Percentiles rank a stretch among this genome's conserved stretches.
Evolutionary conservation across 306 rosid genomes (phyloP).

Genomic region (Quercus aquifolioides): DNA sequence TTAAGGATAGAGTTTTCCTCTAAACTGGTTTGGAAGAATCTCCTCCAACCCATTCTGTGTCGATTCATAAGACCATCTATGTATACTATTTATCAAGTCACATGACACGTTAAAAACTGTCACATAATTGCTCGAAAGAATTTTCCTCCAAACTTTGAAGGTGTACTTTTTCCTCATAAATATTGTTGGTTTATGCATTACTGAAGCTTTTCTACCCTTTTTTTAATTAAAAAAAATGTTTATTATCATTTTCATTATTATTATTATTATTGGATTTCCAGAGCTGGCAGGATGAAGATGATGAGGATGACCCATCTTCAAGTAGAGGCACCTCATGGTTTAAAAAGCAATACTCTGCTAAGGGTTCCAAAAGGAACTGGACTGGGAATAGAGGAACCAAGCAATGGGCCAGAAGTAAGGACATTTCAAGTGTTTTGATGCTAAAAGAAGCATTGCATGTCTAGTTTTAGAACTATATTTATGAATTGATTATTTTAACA

Average conservation of each 20-base stretch:
- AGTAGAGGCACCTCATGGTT: conserved; percentile 47
- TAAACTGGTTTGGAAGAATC: no score
- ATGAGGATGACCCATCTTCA: conserved; percentile 41
- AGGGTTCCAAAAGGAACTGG: conserved; percentile 31
- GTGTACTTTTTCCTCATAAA: neutral
- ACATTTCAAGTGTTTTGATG: conserved; percentile 3
- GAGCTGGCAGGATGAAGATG: conserved; percentile 37
- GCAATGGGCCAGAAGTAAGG: conserved; percentile 39
- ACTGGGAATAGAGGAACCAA: conserved; percentile 22
- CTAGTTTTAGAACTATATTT: neutral
- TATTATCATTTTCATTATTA: neutral
- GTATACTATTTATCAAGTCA: no score
- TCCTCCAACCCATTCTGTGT: no score
- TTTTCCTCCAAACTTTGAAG: no score
- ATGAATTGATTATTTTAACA: neutral
- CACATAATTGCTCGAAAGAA: no score
- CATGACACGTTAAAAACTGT: no score
- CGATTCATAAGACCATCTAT: no score
- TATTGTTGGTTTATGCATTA: neutral
- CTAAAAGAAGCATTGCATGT: neutral
- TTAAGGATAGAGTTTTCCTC: no score
- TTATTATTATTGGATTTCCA: neutral
- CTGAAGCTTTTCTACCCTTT: neutral
- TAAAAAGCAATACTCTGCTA: conserved; percentile 34
- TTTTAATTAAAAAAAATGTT: neutral